Evolutionary conservation across 148 eudicot species (phyloP).

Genomic region (Heliamphora exappendiculata): DNA sequence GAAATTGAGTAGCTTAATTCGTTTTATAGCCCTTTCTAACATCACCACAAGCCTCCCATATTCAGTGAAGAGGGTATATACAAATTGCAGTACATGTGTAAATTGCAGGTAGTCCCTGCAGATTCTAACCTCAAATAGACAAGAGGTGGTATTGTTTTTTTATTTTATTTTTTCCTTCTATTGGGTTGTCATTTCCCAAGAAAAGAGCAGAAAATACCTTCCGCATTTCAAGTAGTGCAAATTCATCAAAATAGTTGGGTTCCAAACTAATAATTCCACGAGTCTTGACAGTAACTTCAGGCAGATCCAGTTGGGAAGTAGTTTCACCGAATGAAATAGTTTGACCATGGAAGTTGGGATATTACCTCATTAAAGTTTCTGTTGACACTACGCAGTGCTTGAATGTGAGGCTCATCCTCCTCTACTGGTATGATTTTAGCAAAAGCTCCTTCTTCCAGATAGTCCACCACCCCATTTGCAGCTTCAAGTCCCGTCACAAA

Average conservation of each 20-base stretch:
- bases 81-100: background rate
- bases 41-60: too few species aligned
- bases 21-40: too few species aligned
- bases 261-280: background rate
- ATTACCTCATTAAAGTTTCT: constrained; percentile 43
- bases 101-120: background rate
- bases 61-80: too few species aligned
- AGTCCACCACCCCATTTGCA: constrained; percentile 68
- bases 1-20: too few species aligned
- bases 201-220: too few species aligned
- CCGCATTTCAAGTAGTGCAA: too few species aligned
- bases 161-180: background rate
- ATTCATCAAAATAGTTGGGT: too few species aligned
- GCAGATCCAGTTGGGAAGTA: background rate
- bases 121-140: background rate
- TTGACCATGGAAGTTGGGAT: constrained; percentile 59
- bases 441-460: constrained; percentile 49
- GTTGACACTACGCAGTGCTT: constrained; percentile 50
- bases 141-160: background rate
- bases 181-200: background rate
- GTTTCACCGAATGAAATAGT: constrained; percentile 43
- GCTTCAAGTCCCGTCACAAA: constrained; percentile 76
- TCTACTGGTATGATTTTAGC: constrained; percentile 54
- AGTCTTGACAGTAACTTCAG: background rate
- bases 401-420: constrained; percentile 62